A percentile compares a stretch with the other conserved stretches of the same genome.
These are phyloP conservation scores for Podaxis mareebaensis DNA, from an alignment of 768 basidiomycete genomes.

Conservation along the genomic window DNA sequence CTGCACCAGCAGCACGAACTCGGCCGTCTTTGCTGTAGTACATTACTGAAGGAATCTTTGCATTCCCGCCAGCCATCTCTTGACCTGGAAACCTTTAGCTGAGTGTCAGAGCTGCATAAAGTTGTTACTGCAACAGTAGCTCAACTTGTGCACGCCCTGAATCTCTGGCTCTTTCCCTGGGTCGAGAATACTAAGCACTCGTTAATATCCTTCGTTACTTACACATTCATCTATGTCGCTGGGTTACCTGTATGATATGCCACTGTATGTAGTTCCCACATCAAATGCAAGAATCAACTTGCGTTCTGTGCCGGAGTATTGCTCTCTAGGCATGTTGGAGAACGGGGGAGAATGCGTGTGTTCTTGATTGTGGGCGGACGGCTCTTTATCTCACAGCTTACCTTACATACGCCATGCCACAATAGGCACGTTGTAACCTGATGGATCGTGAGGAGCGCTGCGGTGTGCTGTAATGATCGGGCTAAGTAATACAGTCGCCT, in stretches of 20 bases:
- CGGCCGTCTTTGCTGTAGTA: constrained; percentile 18
- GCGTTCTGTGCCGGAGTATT: constrained; percentile 14
- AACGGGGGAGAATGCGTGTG: background rate
- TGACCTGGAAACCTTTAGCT: constrained; percentile 20
- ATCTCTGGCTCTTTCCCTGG: constrained; percentile 29
- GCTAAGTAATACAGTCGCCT: background rate
- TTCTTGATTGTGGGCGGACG: background rate
- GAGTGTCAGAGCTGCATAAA: constrained; percentile 1
- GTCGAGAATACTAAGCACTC: constrained; percentile 25
- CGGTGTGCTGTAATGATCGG: background rate
- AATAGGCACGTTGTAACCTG: background rate
- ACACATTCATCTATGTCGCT: constrained; percentile 23
- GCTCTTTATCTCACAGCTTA: background rate
- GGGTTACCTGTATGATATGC: constrained; percentile 19
- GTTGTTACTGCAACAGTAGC: background rate
- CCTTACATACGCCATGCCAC: background rate
- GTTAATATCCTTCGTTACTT: background rate
- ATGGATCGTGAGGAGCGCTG: background rate
- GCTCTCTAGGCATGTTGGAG: constrained; percentile 4
- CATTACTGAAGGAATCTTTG: constrained; percentile 20
- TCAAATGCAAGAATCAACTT: constrained; percentile 19
- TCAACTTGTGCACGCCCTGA: constrained; percentile 27
- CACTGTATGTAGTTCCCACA: constrained; percentile 20
- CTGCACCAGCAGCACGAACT: constrained; percentile 17
- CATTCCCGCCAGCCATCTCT: constrained; percentile 18